phyloP scores from a whole-genome alignment of 371 early-diverging fungal genomes.

The Apophysomyces ossiformis region DNA sequence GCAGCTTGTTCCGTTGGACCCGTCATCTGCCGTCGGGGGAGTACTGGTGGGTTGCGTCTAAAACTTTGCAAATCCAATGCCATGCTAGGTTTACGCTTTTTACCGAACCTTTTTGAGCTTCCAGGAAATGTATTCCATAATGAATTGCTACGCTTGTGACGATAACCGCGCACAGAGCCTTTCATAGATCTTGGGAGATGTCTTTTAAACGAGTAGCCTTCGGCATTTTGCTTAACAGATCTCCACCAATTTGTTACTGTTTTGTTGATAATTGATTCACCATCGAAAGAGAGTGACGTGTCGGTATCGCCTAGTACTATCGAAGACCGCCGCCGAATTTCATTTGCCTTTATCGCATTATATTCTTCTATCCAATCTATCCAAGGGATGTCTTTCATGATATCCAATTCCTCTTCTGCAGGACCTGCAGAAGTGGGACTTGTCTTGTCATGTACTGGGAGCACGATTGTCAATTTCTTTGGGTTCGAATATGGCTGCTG shows the following conservation, averaged over 20 bases:
- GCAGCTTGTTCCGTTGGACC: constrained; percentile 11
- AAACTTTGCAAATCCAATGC: constrained; percentile 26
- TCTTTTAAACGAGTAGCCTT: constrained; percentile 16
- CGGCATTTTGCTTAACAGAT: constrained; percentile 25
- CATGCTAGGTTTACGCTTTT: constrained; percentile 11
- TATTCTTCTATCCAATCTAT: constrained; percentile 58
- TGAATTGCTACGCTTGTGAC: background rate
- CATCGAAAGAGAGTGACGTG: background rate
- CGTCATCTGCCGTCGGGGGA: background rate
- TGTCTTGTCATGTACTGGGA: constrained; percentile 26
- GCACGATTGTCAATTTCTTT: constrained; percentile 44
- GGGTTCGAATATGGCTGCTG: constrained; percentile 21
- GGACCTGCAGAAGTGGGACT: background rate
- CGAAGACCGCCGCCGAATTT: constrained; percentile 26
- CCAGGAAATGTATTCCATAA: background rate
- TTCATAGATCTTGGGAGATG: background rate
- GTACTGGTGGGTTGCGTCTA: constrained; percentile 19
- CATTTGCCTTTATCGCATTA: constrained; percentile 27
- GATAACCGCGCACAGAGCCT: background rate
- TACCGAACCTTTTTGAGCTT: constrained; percentile 4
- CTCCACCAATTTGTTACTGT: constrained; percentile 27
- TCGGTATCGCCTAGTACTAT: background rate
- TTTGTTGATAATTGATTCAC: constrained; percentile 11
- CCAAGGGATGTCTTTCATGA: constrained; percentile 43
- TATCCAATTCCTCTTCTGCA: constrained; percentile 14